Percentiles rank a stretch among this genome's conserved stretches.
phyloP scores from a whole-genome alignment of 192 early-diverging fungal genomes.

The Backusella macrospora region DNA sequence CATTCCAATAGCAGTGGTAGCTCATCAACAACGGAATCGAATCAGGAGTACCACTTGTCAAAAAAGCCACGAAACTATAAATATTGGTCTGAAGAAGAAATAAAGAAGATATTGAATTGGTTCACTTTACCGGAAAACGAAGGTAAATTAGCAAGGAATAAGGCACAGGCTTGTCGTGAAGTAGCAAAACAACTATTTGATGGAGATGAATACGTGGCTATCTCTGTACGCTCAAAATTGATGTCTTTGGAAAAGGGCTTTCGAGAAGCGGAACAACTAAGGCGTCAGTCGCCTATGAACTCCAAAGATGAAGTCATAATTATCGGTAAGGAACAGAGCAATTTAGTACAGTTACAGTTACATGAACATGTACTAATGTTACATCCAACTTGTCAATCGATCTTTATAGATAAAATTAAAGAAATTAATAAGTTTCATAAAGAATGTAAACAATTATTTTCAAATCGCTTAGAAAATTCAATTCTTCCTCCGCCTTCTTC shows the following conservation, averaged over 20 bases:
- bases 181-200: slow-evolving; percentile 1
- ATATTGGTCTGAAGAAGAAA: slow-evolving; percentile 17
- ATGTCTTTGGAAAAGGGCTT: slow-evolving; percentile 9
- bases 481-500: not conserved
- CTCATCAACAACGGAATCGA: not conserved
- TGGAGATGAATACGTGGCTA: slow-evolving; percentile 17
- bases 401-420: slow-evolving; percentile 3
- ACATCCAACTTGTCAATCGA: not conserved
- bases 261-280: not conserved
- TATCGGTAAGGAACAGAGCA: not conserved
- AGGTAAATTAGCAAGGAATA: slow-evolving; percentile 14
- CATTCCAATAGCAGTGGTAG: slow-evolving; percentile 1
- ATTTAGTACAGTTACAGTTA: not conserved
- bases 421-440: slow-evolving; percentile 15
- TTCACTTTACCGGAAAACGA: slow-evolving; percentile 4
- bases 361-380: not conserved
- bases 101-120: slow-evolving; percentile 8
- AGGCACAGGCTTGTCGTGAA: slow-evolving; percentile 11
- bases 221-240: slow-evolving; percentile 2
- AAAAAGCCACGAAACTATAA: slow-evolving; percentile 22
- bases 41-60: not conserved
- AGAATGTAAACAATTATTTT: slow-evolving; percentile 19
- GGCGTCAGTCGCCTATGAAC: not conserved
- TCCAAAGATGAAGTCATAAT: not conserved
- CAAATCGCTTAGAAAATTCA: not conserved